Base-by-base conservation (phyloP, 176 grass and related monocot genomes). In the Panicum miliaceum region DNA sequence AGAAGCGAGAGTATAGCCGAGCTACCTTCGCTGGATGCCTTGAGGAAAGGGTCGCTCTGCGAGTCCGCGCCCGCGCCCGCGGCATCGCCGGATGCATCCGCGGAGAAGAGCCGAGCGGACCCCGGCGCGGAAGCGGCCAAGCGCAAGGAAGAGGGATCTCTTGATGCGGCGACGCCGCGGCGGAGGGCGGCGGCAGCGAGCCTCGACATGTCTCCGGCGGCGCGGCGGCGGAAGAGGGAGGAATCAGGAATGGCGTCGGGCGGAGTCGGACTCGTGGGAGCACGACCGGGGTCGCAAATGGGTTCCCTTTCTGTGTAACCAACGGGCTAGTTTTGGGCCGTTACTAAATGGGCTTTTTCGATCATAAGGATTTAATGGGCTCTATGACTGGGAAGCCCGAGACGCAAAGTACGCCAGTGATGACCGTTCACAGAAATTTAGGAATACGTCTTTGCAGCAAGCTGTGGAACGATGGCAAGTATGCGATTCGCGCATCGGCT, bases 141-240 rank as follows among this genome's bases (percentile, higher is more conserved):
- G 34, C 4, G 46, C 11, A 40, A 73, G 11, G 61, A 67, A 10
- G 29, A 26, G 29, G 45, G 34, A 3, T 20, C 6, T 50, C 40
- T 38, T 37, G 48, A 86, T 8, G 68, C 35, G 36, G 75, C 38
- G 2, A 68, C 14, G 75, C 81, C 68, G 34, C 81, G 75, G 34
- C 60, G 61, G 26, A 90, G 61, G 42, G 50, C 81, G 60, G 84
- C 89, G 14, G 42, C 81, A 50, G 69, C 52, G 61, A 87, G 52
- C 61, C 84, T 90, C 81, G 89, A 80, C 89, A 84, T 90, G 62
- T 79, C 68, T 79, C 61, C 84, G 68, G 75, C 68, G 75, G 68
- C 50, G 68, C 58, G 12, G 73, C 79, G 79, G 88, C 48, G 80
- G 74, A 38, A 20, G 54, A 22, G 40, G 56, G 89, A 52, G 48